Base-by-base conservation (phyloP, 2,329 filamentous ascomycete genomes). In the Simplicillium aogashimaense region DNA sequence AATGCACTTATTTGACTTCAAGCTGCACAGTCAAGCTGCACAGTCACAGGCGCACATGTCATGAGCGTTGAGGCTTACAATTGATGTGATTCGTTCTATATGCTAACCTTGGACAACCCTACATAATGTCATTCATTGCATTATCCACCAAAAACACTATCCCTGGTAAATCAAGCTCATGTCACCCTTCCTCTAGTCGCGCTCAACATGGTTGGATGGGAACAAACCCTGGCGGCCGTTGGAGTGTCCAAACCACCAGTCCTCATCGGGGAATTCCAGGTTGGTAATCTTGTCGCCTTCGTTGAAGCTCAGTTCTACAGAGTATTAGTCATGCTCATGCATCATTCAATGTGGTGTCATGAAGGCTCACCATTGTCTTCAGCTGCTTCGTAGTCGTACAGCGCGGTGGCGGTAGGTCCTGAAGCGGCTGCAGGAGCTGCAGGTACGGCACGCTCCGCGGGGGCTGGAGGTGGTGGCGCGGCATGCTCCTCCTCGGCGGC, bases 241-340 rank as follows among this genome's bases (percentile, higher is more conserved):
- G 61, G 83, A 94, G 53, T 85, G 79, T 43, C 92, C 92, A 53
- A 90, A 84, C 92, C 92, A 98, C 92, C 92, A 98, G 58, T 98
- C 92, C 49, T 97, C 90, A 53, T 97, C 92, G 2, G 92, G 92
- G 63, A 97, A 97, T 67, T 95, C 86, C 48, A 98, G 68, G 55
- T 83, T 75, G 20, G 76, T 83, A 51, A 98, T 83, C 47, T 70
- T 87, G 31, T 85, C 90, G 25, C 84, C 83, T 54, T 98, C 92
- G 3, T 87, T 86, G 67, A 98, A 98, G 58, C 83, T 88, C 47
- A 79, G 55, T 51, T 79, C 75, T 79, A 78, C 54, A 44, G 41
- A 28, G 29, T 29, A 67, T 50, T 54, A 39, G 53, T 53, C 45
- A 55, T 52, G 45, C 41, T 31, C n/a, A 30, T 15, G 25, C 15